These are phyloP conservation scores for Naematelia encephala DNA, from an alignment of 768 basidiomycete species.

Conservation along the genomic window DNA sequence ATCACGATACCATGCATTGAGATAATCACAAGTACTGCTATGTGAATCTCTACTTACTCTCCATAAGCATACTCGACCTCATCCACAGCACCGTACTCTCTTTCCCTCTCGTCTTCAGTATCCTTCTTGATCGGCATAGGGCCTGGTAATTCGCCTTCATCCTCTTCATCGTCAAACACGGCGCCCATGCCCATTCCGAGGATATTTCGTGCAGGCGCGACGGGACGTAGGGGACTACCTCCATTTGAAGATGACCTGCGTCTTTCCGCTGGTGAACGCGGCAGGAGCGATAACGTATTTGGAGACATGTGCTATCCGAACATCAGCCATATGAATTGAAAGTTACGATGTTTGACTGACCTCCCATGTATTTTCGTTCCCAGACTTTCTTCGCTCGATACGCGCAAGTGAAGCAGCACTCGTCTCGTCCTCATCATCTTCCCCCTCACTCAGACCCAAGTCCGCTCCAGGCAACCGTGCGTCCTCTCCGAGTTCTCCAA, in stretches of 20 bases:
- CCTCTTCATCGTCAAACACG: conserved; percentile 65
- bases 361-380: conserved; percentile 92
- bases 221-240: conserved; percentile 73
- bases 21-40: no score
- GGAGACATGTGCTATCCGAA: conserved; percentile 84
- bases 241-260: conserved; percentile 63
- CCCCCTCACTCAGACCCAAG: conserved; percentile 14
- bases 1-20: not conserved
- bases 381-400: conserved; percentile 35
- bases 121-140: conserved; percentile 60
- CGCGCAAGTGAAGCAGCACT: not conserved
- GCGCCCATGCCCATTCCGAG: conserved; percentile 56
- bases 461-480: conserved; percentile 56
- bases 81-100: conserved; percentile 47
- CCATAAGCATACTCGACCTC: conserved; percentile 52
- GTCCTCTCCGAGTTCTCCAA: conserved; percentile 82
- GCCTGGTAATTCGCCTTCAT: conserved; percentile 64
- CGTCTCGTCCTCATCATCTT: conserved; percentile 13
- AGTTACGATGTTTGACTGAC: conserved; percentile 54
- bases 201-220: conserved; percentile 65
- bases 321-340: not conserved
- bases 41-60: conserved; percentile 26
- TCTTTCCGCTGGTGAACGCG: conserved; percentile 78
- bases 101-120: conserved; percentile 41
- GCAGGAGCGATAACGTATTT: conserved; percentile 86